Conservation (phyloP, 2,329 filamentous ascomycete species). For the Colletotrichum orbiculare region DNA sequence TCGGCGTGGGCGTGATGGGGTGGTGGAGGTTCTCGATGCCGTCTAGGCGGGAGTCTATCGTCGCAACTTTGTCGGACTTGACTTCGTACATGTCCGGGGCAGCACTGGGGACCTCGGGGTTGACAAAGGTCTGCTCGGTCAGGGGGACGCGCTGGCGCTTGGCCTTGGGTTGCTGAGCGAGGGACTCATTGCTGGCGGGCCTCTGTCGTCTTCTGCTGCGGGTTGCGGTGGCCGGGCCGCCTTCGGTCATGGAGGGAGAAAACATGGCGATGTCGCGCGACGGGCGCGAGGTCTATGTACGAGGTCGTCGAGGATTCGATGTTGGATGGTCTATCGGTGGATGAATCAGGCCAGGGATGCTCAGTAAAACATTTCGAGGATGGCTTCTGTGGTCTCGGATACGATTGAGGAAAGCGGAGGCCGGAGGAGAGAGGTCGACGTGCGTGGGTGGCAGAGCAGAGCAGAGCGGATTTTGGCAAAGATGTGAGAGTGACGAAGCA, state of each 20-base stretch:
- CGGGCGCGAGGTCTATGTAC: constrained; percentile 20
- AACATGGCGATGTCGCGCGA: constrained; percentile 62
- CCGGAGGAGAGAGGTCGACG: not conserved
- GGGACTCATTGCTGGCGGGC: constrained; percentile 65
- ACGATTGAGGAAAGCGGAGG: constrained; percentile 31
- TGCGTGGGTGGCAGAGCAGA: constrained; percentile 33
- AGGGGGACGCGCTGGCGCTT: constrained; percentile 71
- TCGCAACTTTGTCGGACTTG: constrained; percentile 63
- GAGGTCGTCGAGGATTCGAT: constrained; percentile 25
- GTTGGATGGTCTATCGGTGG: constrained; percentile 15
- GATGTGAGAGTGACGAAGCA: constrained; percentile 40
- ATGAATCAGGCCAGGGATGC: not conserved
- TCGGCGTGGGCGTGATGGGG: constrained; percentile 46
- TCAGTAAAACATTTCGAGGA: constrained; percentile 38
- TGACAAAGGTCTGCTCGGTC: constrained; percentile 66
- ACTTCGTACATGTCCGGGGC: constrained; percentile 66
- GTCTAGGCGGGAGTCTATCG: constrained; percentile 58
- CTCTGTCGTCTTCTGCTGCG: constrained; percentile 72
- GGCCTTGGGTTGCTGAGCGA: constrained; percentile 68
- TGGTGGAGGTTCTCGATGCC: constrained; percentile 55
- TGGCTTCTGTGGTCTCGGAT: constrained; percentile 33
- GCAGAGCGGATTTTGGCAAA: constrained; percentile 28
- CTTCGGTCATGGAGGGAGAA: constrained; percentile 63
- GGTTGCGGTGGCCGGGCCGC: constrained; percentile 66
- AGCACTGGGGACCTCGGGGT: constrained; percentile 53